These are phyloP conservation scores for Pisolithus sp. DNA, from an alignment of 768 basidiomycete species.

Conservation along the genomic window DNA sequence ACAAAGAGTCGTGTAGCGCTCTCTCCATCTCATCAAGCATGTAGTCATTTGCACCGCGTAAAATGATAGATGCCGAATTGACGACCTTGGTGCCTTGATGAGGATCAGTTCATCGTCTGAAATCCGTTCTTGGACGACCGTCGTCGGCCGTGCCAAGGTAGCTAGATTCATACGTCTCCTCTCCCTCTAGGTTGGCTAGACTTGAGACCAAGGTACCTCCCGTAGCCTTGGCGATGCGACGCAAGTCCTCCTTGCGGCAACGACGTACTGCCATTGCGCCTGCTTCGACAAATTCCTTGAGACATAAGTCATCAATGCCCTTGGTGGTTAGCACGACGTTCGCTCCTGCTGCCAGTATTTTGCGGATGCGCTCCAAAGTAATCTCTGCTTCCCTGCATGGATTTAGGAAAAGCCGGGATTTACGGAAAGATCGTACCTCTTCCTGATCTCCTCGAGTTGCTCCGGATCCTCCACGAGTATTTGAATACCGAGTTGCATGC, in stretches of 20 bases:
- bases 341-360: slow-evolving; percentile 92
- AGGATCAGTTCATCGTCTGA: slow-evolving; percentile 98
- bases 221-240: slow-evolving; percentile 94
- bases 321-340: slow-evolving; percentile 97
- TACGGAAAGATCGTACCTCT: slow-evolving; percentile 51
- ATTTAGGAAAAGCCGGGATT: not conserved
- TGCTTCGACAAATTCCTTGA: slow-evolving; percentile 98
- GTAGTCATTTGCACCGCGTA: slow-evolving; percentile 97
- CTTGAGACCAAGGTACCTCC: slow-evolving; percentile 91
- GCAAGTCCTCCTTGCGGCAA: slow-evolving; percentile 95
- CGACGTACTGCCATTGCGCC: slow-evolving; percentile 98
- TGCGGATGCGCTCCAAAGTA: slow-evolving; percentile 89
- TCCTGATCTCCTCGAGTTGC: slow-evolving; percentile 93
- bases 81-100: slow-evolving; percentile 96
- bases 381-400: slow-evolving; percentile 82
- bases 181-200: slow-evolving; percentile 93
- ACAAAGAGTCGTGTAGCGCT: slow-evolving; percentile 88
- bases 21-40: slow-evolving; percentile 99
- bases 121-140: slow-evolving; percentile 92
- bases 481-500: slow-evolving; percentile 97
- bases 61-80: slow-evolving; percentile 84
- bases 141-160: slow-evolving; percentile 92
- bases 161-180: slow-evolving; percentile 92
- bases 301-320: slow-evolving; percentile 95
- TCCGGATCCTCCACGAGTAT: slow-evolving; percentile 96